A percentile compares a stretch with the other conserved stretches of the same genome.
phyloP scores from a whole-genome alignment of 2,329 filamentous ascomycete genomes.

The Zasmidium angulare region DNA sequence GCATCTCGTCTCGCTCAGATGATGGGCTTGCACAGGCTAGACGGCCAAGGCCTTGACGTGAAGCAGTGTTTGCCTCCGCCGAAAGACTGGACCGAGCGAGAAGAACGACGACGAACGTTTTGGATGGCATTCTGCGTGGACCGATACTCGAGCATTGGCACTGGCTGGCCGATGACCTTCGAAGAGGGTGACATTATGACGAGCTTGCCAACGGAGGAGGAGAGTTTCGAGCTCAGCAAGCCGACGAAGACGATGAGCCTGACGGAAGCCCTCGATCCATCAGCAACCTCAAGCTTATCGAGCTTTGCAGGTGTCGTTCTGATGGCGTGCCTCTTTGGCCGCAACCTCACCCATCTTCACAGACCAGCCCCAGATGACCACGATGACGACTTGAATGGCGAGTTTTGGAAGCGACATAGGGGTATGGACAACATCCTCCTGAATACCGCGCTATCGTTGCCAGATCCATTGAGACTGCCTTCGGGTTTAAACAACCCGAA shows the following conservation, averaged over 20 bases:
- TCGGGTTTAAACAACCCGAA: conserved; percentile 74
- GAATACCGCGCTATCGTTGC: conserved; percentile 82
- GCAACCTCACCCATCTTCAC: conserved; percentile 87
- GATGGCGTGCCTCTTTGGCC: conserved; percentile 85
- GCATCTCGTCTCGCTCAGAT: conserved; percentile 81
- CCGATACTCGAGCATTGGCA: conserved; percentile 91
- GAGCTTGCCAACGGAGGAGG: conserved; percentile 78
- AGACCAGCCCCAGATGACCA: conserved; percentile 77
- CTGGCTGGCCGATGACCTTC: conserved; percentile 93
- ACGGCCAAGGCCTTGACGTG: conserved; percentile 79
- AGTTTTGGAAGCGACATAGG: conserved; percentile 93
- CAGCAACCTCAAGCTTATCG: conserved; percentile 72
- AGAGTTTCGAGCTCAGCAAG: conserved; percentile 78
- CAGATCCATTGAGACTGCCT: conserved; percentile 76
- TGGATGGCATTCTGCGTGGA: conserved; percentile 93
- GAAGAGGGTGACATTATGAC: conserved; percentile 90
- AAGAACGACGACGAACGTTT: conserved; percentile 88
- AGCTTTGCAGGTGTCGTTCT: conserved; percentile 77
- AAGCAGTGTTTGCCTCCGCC: conserved; percentile 87
- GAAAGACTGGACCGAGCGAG: conserved; percentile 89
- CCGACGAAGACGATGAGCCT: conserved; percentile 71
- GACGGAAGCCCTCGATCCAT: conserved; percentile 65
- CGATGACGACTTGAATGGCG: conserved; percentile 84
- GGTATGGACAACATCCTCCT: conserved; percentile 86
- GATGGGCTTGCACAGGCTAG: conserved; percentile 87